These are phyloP conservation scores for Physcomitrellopsis africana DNA, from an alignment of 225 moss, liverwort and hornwort species.

Conservation along the genomic window DNA sequence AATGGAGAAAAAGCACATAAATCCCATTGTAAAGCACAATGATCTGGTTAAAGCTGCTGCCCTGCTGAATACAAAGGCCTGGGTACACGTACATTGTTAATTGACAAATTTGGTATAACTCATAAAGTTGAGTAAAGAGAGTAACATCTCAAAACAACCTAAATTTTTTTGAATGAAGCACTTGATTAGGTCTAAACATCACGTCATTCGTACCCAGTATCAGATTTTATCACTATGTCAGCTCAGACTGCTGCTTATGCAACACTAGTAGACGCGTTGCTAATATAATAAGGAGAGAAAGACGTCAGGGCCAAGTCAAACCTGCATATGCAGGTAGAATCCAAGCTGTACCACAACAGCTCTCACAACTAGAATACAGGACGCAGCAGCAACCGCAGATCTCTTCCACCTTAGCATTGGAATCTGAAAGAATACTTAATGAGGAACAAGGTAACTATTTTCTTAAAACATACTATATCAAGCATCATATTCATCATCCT, in stretches of 20 bases:
- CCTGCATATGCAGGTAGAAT: constrained; percentile 96
- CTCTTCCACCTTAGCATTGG: constrained; percentile 89
- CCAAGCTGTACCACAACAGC: constrained; percentile 92
- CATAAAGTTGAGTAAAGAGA: not conserved
- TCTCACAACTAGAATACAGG: constrained; percentile 88
- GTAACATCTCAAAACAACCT: constrained; percentile 11
- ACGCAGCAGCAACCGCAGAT: constrained; percentile 90
- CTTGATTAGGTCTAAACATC: constrained; percentile 10
- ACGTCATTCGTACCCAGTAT: constrained; percentile 12
- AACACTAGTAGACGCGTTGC: not conserved
- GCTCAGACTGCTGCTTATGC: not conserved
- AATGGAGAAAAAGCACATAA: constrained; percentile 94
- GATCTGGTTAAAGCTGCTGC: constrained; percentile 63
- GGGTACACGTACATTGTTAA: constrained; percentile 22
- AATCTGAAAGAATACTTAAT: constrained; percentile 49
- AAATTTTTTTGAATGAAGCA: not conserved
- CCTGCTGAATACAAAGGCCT: constrained; percentile 79
- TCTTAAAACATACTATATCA: not conserved
- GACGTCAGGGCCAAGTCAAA: constrained; percentile 27
- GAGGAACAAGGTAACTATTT: constrained; percentile 17
- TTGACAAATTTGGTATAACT: not conserved
- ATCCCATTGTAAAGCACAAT: constrained; percentile 79
- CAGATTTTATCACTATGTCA: not conserved
- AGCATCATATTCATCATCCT: constrained; percentile 19
- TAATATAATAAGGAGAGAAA: not conserved